phyloP scores from a whole-genome alignment of 202 grass and related monocot species.

The Saccharum hybrid region DNA sequence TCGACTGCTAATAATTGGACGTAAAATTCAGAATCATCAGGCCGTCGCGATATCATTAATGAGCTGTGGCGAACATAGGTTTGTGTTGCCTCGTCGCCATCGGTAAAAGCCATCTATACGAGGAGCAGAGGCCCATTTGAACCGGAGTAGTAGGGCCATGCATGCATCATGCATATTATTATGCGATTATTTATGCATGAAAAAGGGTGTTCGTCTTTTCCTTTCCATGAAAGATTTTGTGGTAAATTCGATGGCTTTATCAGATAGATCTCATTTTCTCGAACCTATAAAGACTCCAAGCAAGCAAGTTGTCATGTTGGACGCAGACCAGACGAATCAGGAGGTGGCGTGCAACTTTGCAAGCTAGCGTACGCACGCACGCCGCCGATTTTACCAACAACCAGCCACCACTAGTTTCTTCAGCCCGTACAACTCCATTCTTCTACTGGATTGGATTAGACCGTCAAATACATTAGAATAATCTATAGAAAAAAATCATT shows the following conservation, averaged over 20 bases:
- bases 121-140: not conserved
- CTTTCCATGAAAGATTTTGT: not conserved
- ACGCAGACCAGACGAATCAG: slow-evolving; percentile 2
- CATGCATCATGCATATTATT: not conserved
- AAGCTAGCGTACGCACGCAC: not conserved
- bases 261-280: not conserved
- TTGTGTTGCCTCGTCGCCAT: slow-evolving; percentile 7
- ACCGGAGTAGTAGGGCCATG: not conserved
- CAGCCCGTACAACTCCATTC: not conserved
- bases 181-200: not conserved
- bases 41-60: not conserved
- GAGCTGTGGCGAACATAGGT: not conserved
- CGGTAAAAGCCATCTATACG: slow-evolving; percentile 6
- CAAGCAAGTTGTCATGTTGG: not conserved
- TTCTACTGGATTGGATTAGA: not conserved
- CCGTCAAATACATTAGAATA: not conserved
- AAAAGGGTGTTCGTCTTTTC: slow-evolving; percentile 22
- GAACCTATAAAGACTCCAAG: not conserved
- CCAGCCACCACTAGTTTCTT: not conserved
- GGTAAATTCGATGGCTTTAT: not conserved
- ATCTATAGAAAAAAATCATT: not conserved
- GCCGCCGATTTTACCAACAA: not conserved
- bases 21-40: slow-evolving; percentile 3
- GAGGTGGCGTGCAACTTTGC: not conserved
- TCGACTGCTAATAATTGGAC: slow-evolving; percentile 8